A percentile compares a stretch with the other conserved stretches of the same genome.
phyloP scores from a whole-genome alignment of 73 alveolate genomes.

The Tetrahymena thermophila region DNA sequence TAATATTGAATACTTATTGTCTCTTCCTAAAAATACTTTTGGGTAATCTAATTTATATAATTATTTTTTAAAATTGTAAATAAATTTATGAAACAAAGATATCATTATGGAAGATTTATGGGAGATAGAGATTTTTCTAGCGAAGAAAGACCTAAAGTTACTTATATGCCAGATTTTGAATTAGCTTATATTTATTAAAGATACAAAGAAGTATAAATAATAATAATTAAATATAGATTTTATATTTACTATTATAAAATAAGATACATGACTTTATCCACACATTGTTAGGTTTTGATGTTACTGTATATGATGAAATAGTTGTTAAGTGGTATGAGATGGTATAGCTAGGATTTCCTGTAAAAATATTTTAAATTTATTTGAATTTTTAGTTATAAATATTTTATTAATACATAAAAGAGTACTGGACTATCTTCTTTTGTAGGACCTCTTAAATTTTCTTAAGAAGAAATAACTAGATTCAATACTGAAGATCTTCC shows the following conservation, averaged over 20 bases:
- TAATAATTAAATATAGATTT: not conserved
- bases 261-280: conserved; percentile 43
- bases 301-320: conserved; percentile 38
- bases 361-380: not conserved
- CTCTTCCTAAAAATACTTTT: conserved; percentile 22
- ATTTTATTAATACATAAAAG: not conserved
- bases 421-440: conserved; percentile 24
- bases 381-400: not conserved
- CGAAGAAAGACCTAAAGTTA: conserved; percentile 36
- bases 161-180: conserved; percentile 34
- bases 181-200: conserved; percentile 41
- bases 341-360: conserved; percentile 37
- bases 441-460: conserved; percentile 33
- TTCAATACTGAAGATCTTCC: conserved; percentile 1
- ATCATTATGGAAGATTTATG: conserved; percentile 39
- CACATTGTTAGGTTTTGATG: conserved; percentile 23
- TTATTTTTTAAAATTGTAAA: not conserved
- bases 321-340: conserved; percentile 44
- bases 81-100: not conserved
- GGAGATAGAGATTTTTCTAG: conserved; percentile 15
- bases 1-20: conserved; percentile 11
- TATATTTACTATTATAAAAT: not conserved
- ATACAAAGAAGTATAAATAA: conserved; percentile 24
- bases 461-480: conserved; percentile 17
- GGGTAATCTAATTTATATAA: not conserved